phyloP scores from a whole-genome alignment of 2,329 filamentous ascomycete species.

The Fusarium luffae region DNA sequence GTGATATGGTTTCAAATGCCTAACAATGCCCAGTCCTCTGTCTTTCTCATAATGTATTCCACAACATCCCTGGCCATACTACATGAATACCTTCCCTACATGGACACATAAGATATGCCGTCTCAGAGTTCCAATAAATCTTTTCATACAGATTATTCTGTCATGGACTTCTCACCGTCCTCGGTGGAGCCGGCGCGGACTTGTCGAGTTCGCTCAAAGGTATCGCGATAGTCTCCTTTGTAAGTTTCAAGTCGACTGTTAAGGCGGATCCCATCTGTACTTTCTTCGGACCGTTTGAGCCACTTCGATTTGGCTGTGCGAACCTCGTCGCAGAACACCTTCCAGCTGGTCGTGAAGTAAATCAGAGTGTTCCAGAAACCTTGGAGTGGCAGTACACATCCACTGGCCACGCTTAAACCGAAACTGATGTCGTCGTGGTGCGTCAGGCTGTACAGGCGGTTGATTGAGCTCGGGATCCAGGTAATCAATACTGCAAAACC shows the following conservation, averaged over 20 bases:
- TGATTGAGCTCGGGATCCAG: constrained; percentile 75
- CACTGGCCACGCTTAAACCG: constrained; percentile 73
- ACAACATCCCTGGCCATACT: neutral
- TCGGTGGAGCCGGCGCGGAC: constrained; percentile 6
- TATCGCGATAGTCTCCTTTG: constrained; percentile 37
- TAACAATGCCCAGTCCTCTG: neutral
- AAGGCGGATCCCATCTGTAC: constrained; percentile 38
- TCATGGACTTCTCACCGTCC: neutral
- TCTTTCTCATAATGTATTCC: neutral
- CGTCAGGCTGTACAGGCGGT: constrained; percentile 75
- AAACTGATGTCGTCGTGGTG: constrained; percentile 64
- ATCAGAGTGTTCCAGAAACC: constrained; percentile 85
- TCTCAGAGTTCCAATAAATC: neutral
- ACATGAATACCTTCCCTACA: neutral
- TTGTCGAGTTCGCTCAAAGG: constrained; percentile 34
- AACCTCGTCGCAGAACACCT: constrained; percentile 45
- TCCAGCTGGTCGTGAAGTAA: constrained; percentile 75
- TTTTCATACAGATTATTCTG: neutral
- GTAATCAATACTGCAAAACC: constrained; percentile 69
- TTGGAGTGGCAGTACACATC: constrained; percentile 79
- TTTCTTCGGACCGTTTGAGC: constrained; percentile 7
- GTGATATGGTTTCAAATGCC: neutral
- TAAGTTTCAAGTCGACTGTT: constrained; percentile 44
- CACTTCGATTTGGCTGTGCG: constrained; percentile 26
- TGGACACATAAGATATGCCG: neutral